Base-by-base conservation (phyloP, 2,329 filamentous ascomycete genomes). In the Colletotrichum trifolii region DNA sequence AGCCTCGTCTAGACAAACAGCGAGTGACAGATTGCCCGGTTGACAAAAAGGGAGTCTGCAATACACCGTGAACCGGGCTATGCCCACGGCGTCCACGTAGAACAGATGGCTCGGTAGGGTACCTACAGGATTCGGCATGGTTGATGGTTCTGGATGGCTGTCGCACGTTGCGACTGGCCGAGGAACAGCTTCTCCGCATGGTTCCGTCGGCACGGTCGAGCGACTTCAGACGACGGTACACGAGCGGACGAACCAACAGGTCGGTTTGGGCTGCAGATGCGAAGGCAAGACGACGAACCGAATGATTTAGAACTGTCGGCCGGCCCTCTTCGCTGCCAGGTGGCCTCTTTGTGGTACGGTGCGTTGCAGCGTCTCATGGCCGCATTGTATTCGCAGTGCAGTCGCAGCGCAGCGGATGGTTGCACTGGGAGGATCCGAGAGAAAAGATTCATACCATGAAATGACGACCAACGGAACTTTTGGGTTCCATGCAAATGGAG, bases 1-100 rank as follows among this genome's bases (percentile, higher is more conserved):
- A 25, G 25, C 25, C 47, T n/a, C 46, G 35, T 45, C 46, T 25
- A 50, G 50, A 49, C 45, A 50, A 54, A 12, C 56, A 38, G 45
- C 35, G 49, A 49, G 61, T 49, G 38, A 25, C 43, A 46, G 46
- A 42, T 36, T 49, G 49, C 34, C 43, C 34, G 43, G 34, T 50
- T 34, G 56, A 35, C 45, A 39, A 45, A 13, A 38, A 52, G 61
- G 50, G 38, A 46, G 38, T 35, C 49, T 60, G 61, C 56, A 64
- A 64, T 64, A 57, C 56, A 54, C 17, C 61, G 61, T 52, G 46
- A 52, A 65, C 61, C 62, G 50, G 62, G 52, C 57, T 52, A 61
- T 65, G 62, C 40, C 39, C 49, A 35, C 25, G 35, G 45, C 8
- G 25, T 17, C 45, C 45, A 50, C 50, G 45, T 45, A 13, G 43